These are phyloP conservation scores for Colletotrichum nymphaeae DNA, from an alignment of 2,329 filamentous ascomycete species.

Conservation along the genomic window DNA sequence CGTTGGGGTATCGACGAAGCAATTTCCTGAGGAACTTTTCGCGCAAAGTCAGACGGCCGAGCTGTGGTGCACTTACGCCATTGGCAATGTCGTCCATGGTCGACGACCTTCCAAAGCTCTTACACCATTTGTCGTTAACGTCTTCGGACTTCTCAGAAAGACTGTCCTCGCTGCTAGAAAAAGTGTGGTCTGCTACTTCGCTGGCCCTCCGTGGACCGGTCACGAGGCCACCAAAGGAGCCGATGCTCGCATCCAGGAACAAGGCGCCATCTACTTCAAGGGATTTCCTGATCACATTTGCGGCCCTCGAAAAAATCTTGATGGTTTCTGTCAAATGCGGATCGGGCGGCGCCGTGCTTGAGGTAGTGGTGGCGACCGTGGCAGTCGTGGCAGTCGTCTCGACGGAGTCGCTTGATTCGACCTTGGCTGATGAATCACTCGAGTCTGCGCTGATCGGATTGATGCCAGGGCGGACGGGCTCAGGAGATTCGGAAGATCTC, in stretches of 20 bases:
- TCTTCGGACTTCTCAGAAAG: conserved; percentile 22
- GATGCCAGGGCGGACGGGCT: conserved; percentile 23
- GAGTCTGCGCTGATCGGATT: conserved; percentile 18
- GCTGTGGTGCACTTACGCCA: conserved; percentile 39
- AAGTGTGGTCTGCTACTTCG: conserved; percentile 32
- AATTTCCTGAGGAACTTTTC: conserved; percentile 54
- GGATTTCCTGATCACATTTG: conserved; percentile 54
- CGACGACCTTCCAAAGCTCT: conserved; percentile 53
- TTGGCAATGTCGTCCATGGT: conserved; percentile 43
- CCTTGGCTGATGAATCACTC: conserved; percentile 1
- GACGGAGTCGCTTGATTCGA: conserved; percentile 30
- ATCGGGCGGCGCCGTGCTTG: conserved; percentile 31
- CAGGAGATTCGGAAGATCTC: not conserved
- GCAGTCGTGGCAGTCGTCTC: conserved; percentile 23
- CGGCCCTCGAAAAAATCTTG: conserved; percentile 55
- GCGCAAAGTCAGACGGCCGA: conserved; percentile 42
- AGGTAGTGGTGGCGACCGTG: conserved; percentile 31
- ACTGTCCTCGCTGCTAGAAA: conserved; percentile 40
- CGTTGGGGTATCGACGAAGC: conserved; percentile 57
- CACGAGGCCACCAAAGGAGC: conserved; percentile 42
- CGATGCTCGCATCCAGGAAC: conserved; percentile 40
- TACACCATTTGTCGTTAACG: conserved; percentile 39
- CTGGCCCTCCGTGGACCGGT: conserved; percentile 34
- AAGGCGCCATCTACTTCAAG: conserved; percentile 45
- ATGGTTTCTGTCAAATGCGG: conserved; percentile 31